Evolutionary conservation across 2,329 filamentous ascomycete genomes (phyloP).

Genomic region (Penicillium palitans): DNA sequence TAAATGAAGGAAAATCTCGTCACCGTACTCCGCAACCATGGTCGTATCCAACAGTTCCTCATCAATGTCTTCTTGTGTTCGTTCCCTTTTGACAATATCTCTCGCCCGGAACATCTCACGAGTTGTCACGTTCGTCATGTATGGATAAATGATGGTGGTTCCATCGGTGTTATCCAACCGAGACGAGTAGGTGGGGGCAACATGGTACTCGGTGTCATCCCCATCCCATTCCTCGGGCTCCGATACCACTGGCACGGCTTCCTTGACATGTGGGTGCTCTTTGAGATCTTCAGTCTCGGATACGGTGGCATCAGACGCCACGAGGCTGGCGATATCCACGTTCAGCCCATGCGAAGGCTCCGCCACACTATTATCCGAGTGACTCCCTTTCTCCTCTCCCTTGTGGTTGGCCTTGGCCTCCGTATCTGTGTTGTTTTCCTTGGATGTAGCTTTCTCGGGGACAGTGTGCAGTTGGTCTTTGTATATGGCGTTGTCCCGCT

Average conservation of each 20-base stretch:
- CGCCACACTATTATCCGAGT: background rate
- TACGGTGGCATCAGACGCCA: conserved; percentile 22
- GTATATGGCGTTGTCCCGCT: conserved; percentile 57
- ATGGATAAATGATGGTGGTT: conserved; percentile 69
- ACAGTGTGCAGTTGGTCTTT: conserved; percentile 50
- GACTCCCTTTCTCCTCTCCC: conserved; percentile 9
- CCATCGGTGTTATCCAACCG: conserved; percentile 71
- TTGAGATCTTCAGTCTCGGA: conserved; percentile 20
- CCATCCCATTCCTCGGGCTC: conserved; percentile 73
- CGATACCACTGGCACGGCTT: conserved; percentile 34
- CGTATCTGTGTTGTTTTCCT: conserved; percentile 28
- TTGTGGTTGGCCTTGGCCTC: conserved; percentile 10
- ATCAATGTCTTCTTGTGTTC: conserved; percentile 72
- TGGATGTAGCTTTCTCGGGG: conserved; percentile 34
- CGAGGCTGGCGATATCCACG: background rate
- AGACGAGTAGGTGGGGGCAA: conserved; percentile 75
- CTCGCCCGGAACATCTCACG: conserved; percentile 72
- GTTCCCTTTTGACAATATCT: conserved; percentile 64
- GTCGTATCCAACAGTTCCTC: conserved; percentile 92
- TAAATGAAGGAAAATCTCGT: conserved; percentile 96
- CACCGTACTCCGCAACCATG: conserved; percentile 96
- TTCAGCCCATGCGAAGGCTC: conserved; percentile 5
- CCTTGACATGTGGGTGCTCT: conserved; percentile 14
- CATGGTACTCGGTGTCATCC: conserved; percentile 71
- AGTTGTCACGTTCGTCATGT: conserved; percentile 55